Evolutionary conservation across 2,329 filamentous ascomycete genomes (phyloP).

Genomic region (Xylariaceae sp.): DNA sequence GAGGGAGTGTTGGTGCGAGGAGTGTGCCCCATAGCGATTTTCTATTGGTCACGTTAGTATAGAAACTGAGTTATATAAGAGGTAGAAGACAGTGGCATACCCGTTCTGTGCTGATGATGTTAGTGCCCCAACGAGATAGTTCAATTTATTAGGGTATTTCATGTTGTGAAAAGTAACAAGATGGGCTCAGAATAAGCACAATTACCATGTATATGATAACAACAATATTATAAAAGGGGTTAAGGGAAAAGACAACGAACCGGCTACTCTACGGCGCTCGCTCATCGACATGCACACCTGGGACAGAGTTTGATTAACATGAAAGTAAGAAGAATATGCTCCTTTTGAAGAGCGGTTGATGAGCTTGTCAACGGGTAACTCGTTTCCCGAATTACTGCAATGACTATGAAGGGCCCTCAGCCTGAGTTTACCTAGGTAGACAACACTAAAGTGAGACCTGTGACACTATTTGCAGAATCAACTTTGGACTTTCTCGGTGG

Average conservation of each 20-base stretch:
- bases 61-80: background rate
- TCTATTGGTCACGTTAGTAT: constrained; percentile 13
- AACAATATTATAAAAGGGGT: constrained; percentile 6
- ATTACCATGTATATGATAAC: constrained; percentile 10
- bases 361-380: no score
- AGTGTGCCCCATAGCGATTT: constrained; percentile 33
- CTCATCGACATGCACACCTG: no score
- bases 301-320: background rate
- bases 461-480: constrained; percentile 5
- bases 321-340: no score
- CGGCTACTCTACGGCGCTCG: background rate
- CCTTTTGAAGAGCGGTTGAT: no score
- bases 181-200: constrained; percentile 21
- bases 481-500: constrained; percentile 7
- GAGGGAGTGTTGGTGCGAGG: constrained; percentile 28
- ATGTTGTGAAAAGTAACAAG: constrained; percentile 25
- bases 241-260: constrained; percentile 5
- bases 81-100: constrained; percentile 16
- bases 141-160: constrained; percentile 20
- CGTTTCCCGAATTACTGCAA: no score
- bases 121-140: constrained; percentile 19
- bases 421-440: constrained; percentile 6
- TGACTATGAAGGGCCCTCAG: background rate
- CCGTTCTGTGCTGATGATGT: constrained; percentile 25
- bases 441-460: constrained; percentile 5